Percentiles rank a stretch among this genome's conserved stretches.
Evolutionary conservation across 108 stramenopile genomes (phyloP).

Genomic region (Cyclotella atomus): DNA sequence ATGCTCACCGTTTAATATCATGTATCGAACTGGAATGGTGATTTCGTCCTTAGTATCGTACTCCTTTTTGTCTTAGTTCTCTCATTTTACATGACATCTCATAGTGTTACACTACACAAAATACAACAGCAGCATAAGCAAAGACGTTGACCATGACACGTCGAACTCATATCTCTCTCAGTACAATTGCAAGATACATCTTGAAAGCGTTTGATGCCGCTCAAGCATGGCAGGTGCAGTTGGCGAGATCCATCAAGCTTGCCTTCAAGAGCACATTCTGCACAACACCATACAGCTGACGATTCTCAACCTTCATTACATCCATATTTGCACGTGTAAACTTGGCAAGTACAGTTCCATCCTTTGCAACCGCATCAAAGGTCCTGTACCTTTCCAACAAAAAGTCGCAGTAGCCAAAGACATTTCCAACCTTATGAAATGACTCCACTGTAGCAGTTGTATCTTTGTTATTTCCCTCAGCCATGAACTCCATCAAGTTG

Average conservation of each 20-base stretch:
- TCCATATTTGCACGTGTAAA: constrained; percentile 59
- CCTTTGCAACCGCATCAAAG: constrained; percentile 62
- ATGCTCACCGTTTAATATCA: background rate
- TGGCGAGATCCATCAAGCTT: constrained; percentile 70
- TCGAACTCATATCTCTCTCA: background rate
- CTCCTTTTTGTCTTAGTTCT: no score
- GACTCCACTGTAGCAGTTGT: constrained; percentile 3
- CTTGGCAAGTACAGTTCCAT: constrained; percentile 64
- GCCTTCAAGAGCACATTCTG: constrained; percentile 70
- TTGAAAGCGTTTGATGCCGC: no score
- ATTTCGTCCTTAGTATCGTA: no score
- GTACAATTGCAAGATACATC: background rate
- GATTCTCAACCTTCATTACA: constrained; percentile 52
- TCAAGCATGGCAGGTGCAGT: constrained; percentile 37
- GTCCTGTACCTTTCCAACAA: constrained; percentile 63
- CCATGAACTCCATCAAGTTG: constrained; percentile 5
- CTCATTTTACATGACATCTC: no score
- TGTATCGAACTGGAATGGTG: no score
- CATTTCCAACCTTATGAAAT: constrained; percentile 52
- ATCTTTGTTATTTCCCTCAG: constrained; percentile 30
- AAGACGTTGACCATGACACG: background rate
- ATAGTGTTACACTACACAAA: no score
- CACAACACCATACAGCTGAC: constrained; percentile 53
- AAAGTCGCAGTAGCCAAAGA: constrained; percentile 84
- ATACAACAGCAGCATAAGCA: background rate